Evolutionary conservation across 805 yeast species (phyloP).

Genomic region (Candida nonsorbophila): DNA sequence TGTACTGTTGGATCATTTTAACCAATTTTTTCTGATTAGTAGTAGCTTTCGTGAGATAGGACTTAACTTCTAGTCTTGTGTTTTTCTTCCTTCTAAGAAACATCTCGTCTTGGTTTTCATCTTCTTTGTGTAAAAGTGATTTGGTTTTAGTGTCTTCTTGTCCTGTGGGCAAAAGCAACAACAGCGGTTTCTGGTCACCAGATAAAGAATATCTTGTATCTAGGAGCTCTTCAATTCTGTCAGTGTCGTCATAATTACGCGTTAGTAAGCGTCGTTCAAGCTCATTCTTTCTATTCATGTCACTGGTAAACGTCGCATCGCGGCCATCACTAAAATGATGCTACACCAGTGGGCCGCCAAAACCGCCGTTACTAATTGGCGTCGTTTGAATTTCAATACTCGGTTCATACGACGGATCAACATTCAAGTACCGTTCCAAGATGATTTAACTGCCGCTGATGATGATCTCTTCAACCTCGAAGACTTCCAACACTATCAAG

Average conservation of each 20-base stretch:
- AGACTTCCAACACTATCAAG: constrained; percentile 36
- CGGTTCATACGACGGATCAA: constrained; percentile 2
- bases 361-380: not conserved
- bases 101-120: constrained; percentile 3
- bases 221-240: constrained; percentile 34
- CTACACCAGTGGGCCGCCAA: not conserved
- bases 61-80: constrained; percentile 38
- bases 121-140: constrained; percentile 13
- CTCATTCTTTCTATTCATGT: constrained; percentile 40
- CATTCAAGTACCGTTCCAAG: constrained; percentile 31
- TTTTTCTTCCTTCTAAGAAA: constrained; percentile 16
- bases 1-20: constrained; percentile 31
- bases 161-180: constrained; percentile 36
- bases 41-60: constrained; percentile 32
- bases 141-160: constrained; percentile 12
- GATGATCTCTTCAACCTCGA: constrained; percentile 30
- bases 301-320: constrained; percentile 1
- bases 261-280: constrained; percentile 43
- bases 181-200: constrained; percentile 44
- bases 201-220: constrained; percentile 40
- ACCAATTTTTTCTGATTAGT: constrained; percentile 33
- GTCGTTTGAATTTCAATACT: not conserved
- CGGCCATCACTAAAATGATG: not conserved
- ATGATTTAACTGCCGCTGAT: constrained; percentile 28
- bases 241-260: constrained; percentile 35